These are phyloP conservation scores for Madurella mycetomatis DNA, from an alignment of 2,329 filamentous ascomycete genomes.

Conservation along the genomic window DNA sequence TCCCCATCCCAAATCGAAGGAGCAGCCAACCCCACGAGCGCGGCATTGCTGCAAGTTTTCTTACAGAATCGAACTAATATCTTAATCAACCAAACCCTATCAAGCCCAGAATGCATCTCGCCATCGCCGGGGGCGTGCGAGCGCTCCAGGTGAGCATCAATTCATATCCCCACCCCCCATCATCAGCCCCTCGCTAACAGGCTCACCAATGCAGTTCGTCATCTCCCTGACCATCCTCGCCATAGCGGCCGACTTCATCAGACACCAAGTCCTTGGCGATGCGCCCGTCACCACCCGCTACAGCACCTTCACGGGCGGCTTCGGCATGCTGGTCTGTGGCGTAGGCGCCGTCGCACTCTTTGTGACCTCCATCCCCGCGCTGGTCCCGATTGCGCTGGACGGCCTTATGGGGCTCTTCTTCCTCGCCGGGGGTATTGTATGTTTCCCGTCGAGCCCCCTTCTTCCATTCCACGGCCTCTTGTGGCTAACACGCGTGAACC, in stretches of 20 bases:
- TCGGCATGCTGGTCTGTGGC: slow-evolving; percentile 18
- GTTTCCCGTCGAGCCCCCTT: neutral
- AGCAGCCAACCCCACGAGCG: no score
- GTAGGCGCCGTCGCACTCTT: slow-evolving; percentile 9
- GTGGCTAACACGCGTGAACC: neutral
- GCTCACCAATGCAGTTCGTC: slow-evolving; percentile 12
- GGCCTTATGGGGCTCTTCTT: slow-evolving; percentile 14
- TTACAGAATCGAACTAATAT: neutral
- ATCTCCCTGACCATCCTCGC: slow-evolving; percentile 15
- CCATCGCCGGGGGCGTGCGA: slow-evolving; percentile 16
- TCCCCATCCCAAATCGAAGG: no score
- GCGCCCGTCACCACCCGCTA: slow-evolving; percentile 22
- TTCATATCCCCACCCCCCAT: neutral
- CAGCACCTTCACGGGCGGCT: slow-evolving; percentile 20
- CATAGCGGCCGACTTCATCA: slow-evolving; percentile 19
- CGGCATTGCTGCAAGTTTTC: no score
- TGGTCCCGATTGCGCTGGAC: slow-evolving; percentile 18
- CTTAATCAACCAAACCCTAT: neutral
- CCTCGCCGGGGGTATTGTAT: slow-evolving; percentile 23
- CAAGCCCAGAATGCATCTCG: slow-evolving; percentile 4
- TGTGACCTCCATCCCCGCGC: slow-evolving; percentile 8
- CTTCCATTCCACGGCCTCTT: neutral
- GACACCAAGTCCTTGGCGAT: slow-evolving; percentile 12
- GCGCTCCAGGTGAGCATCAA: slow-evolving; percentile 11
- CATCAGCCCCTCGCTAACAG: neutral